Evolutionary conservation across 2,329 filamentous ascomycete species (phyloP).

Genomic region (Tolypocladium tundrense): DNA sequence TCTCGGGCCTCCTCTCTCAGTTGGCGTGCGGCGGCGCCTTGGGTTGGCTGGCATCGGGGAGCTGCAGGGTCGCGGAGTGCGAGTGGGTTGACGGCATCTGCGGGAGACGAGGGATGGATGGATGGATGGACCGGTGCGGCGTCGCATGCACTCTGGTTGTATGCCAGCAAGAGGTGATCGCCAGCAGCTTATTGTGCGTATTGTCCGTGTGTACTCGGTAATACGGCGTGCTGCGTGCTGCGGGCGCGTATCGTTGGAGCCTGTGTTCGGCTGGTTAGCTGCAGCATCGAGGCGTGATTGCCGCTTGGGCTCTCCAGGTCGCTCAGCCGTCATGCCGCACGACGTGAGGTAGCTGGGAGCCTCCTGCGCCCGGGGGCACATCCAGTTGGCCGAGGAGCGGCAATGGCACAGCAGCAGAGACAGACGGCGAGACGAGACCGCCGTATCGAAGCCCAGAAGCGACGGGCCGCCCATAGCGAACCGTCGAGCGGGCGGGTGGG

Average conservation of each 20-base stretch:
- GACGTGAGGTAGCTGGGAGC: not conserved
- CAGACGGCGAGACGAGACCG: not conserved
- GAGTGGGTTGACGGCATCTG: slow-evolving; percentile 8
- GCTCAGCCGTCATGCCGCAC: not conserved
- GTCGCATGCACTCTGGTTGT: not conserved
- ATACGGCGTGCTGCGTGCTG: not conserved
- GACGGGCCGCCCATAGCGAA: not conserved
- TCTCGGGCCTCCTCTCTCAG: slow-evolving; percentile 2
- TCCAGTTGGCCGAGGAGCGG: not conserved
- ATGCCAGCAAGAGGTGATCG: not conserved
- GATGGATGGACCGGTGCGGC: not conserved
- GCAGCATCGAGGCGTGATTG: not conserved
- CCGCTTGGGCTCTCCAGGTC: not conserved
- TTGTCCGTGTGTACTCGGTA: not conserved
- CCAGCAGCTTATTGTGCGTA: not conserved
- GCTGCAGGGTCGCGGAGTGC: slow-evolving; percentile 7
- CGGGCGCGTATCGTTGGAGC: not conserved
- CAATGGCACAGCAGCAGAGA: not conserved
- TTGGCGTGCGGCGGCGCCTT: slow-evolving; percentile 1
- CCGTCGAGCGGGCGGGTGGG: not conserved
- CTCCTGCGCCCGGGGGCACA: not conserved
- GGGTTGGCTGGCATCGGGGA: slow-evolving; percentile 5
- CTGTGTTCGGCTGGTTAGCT: not conserved
- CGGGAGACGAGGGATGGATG: not conserved
- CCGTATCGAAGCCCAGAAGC: not conserved